Percentiles rank a stretch among this genome's conserved stretches.
Evolutionary conservation across 2,329 filamentous ascomycete genomes (phyloP).

Genomic region (Acarospora socialis): DNA sequence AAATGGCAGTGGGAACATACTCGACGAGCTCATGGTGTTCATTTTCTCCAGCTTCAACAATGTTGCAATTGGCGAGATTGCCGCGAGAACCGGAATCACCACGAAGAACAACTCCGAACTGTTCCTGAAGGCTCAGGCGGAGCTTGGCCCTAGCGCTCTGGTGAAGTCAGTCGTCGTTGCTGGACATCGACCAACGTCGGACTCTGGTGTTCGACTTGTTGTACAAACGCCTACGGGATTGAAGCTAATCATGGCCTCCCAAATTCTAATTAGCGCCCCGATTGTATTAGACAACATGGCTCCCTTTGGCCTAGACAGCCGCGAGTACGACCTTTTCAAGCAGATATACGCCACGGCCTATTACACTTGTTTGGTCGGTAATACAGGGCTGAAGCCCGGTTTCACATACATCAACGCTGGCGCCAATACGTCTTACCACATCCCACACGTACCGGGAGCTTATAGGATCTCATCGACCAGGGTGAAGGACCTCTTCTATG

Average conservation of each 20-base stretch:
- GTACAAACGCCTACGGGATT: constrained; percentile 12
- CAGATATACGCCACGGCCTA: constrained; percentile 23
- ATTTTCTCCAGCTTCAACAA: constrained; percentile 15
- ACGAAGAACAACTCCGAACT: constrained; percentile 17
- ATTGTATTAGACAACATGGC: constrained; percentile 17
- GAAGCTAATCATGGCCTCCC: constrained; percentile 19
- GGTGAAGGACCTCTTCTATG: constrained; percentile 3
- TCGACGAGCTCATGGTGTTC: constrained; percentile 21
- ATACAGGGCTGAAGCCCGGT: constrained; percentile 15
- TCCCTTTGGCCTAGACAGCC: constrained; percentile 20
- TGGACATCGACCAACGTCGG: constrained; percentile 10
- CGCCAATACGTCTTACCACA: constrained; percentile 5
- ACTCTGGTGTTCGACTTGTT: constrained; percentile 11
- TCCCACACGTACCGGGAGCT: constrained; percentile 4
- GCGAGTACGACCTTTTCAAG: constrained; percentile 22
- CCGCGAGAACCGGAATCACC: too few relatives aligned
- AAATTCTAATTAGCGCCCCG: constrained; percentile 23
- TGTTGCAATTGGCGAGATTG: too few relatives aligned
- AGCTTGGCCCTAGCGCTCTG: constrained; percentile 15
- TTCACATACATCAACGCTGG: constrained; percentile 4
- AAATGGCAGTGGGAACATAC: constrained; percentile 22
- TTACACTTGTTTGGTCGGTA: constrained; percentile 21
- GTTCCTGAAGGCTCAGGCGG: constrained; percentile 14
- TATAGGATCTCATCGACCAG: constrained; percentile 5
- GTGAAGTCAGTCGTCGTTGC: constrained; percentile 13